phyloP scores from a whole-genome alignment of 108 stramenopile genomes.

The Mediolabrus comicus region DNA sequence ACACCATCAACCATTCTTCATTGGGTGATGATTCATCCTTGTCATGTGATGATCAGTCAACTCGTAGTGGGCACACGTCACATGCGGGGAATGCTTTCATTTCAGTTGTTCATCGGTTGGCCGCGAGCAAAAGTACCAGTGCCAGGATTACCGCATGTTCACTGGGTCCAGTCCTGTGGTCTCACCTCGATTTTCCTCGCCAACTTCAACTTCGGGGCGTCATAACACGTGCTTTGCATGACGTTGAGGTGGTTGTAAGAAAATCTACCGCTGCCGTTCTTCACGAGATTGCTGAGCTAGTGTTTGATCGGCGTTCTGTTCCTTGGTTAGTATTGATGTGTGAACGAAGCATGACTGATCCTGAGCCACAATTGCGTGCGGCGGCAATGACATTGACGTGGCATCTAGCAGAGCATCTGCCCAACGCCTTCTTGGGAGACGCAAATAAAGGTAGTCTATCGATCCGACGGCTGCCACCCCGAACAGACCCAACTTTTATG shows the following conservation, averaged over 20 bases:
- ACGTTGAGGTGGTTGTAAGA: slow-evolving; percentile 85
- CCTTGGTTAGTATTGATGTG: slow-evolving; percentile 92
- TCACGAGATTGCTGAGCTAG: slow-evolving; percentile 87
- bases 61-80: slow-evolving; percentile 40
- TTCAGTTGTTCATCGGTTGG: slow-evolving; percentile 84
- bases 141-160: slow-evolving; percentile 87
- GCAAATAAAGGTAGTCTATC: slow-evolving; percentile 84
- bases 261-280: slow-evolving; percentile 85
- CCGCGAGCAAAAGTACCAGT: slow-evolving; percentile 81
- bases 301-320: slow-evolving; percentile 77
- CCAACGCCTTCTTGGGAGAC: slow-evolving; percentile 87
- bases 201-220: slow-evolving; percentile 89
- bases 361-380: slow-evolving; percentile 82
- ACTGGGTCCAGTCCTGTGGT: slow-evolving; percentile 84
- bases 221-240: slow-evolving; percentile 87
- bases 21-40: slow-evolving; percentile 23
- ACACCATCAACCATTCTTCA: slow-evolving; percentile 23
- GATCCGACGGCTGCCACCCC: slow-evolving; percentile 74
- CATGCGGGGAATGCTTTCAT: slow-evolving; percentile 78
- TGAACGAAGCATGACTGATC: slow-evolving; percentile 92
- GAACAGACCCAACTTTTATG: slow-evolving; percentile 82
- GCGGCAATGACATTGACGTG: slow-evolving; percentile 90
- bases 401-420: slow-evolving; percentile 89
- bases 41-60: slow-evolving; percentile 21
- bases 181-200: slow-evolving; percentile 86